Base-by-base conservation (phyloP, 176 grass and related monocot species). In the Secale cereale region DNA sequence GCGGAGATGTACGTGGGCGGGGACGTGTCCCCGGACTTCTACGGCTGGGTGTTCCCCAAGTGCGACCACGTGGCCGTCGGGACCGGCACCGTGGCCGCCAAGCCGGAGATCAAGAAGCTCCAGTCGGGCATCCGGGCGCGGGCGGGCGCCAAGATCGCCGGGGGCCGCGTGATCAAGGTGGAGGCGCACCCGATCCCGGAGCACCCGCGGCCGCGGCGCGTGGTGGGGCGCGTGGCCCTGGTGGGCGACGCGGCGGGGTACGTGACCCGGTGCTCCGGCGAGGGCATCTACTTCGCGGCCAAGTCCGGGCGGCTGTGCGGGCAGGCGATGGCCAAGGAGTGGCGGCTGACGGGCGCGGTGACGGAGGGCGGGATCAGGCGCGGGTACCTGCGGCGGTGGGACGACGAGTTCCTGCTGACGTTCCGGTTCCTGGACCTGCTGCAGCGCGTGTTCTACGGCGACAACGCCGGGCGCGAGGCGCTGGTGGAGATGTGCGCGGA, bases 231-330 rank as follows among this genome's bases (percentile, higher is more conserved):
- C 14, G 96, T 91, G 26, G 96, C 96, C 2, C 83, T 98, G 0
- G 96, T 98, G 19, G 93, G 93, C 54, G 96, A 98, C 85, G 96
- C 93, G 17, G 91, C 96, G 4, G 96, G 96, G 5, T 98, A 98
- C 86, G 96, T 98, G 4, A 91, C 96, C 23, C 86, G 82, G 32
- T 95, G 93, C 88, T 90, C 96, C 59, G 96, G 96, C 30, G 96
- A 98, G 78, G 96, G 96, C 15, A 98, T 98, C 86, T 98, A 98
- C 82, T 98, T 98, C 91, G 96, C 96, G 45, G 96, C 96, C 39
- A 98, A 94, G 87, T 98, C 96, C 16, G 96, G 96, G 17, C 65
- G 96, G 62, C 62, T 98, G 46, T 98, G 93, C 77, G 91, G 96
- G 17, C 86, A 86, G 63, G 96, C 96, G 1, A 92, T 98, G 82